Conservation (phyloP, 2,329 filamentous ascomycete species). For the Calonectria ilicicola region DNA sequence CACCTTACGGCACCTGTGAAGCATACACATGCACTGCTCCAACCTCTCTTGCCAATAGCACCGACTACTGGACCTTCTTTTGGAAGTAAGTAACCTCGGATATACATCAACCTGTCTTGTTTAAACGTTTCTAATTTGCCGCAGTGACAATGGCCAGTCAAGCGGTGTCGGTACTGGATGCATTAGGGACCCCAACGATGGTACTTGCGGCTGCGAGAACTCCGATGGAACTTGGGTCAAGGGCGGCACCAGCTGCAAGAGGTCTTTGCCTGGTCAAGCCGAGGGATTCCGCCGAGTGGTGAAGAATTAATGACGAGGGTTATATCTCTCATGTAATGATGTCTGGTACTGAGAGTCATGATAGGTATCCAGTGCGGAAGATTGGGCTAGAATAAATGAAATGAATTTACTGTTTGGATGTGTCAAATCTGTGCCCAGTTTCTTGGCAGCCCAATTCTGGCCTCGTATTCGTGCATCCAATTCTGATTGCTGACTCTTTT, state of each 20-base stretch:
- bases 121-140: not conserved
- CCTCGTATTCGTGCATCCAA: no score
- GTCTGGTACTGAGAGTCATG: not conserved
- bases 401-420: not conserved
- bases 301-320: not conserved
- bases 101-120: not conserved
- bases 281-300: not conserved
- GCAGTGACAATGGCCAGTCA: slow-evolving; percentile 33
- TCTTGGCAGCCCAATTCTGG: not conserved
- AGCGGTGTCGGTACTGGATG: slow-evolving; percentile 39
- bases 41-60: slow-evolving; percentile 22
- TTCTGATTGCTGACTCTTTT: not conserved
- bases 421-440: not conserved
- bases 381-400: not conserved
- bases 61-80: slow-evolving; percentile 43
- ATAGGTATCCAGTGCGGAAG: not conserved
- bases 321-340: not conserved
- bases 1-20: slow-evolving; percentile 37
- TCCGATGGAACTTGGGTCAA: slow-evolving; percentile 36
- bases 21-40: slow-evolving; percentile 38
- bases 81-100: slow-evolving; percentile 31
- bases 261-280: not conserved
- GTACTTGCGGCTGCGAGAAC: slow-evolving; percentile 40
- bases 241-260: slow-evolving; percentile 30
- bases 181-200: slow-evolving; percentile 38